Base-by-base conservation (phyloP, 2,329 filamentous ascomycete species). In the Nemania abortiva region DNA sequence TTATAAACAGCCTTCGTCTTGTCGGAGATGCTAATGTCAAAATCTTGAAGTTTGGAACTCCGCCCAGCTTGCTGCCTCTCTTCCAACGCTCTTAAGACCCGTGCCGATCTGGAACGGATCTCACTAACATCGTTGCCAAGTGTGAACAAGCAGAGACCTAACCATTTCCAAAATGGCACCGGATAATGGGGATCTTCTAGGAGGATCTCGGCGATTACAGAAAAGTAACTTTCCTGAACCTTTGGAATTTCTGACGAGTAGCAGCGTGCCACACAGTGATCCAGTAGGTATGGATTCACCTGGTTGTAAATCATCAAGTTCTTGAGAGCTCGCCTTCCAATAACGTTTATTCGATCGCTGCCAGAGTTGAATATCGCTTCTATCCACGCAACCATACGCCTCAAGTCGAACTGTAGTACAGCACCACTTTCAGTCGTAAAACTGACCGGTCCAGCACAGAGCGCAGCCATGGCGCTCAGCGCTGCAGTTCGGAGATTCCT, bases 1-100 rank as follows among this genome's bases (percentile, higher is more conserved):
- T 99, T 99, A 82, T 98, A 99, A 2, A 99, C 95, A 0, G 95
- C 95, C 73, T 97, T 97, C 0, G 97, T 99, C 82, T 98, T 98
- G 82, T 99, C 97, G 0, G 95, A 97, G 66, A 99, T 96, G 79
- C 95, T 98, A 75, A 99, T 98, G 76, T 99, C 96, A 68, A 98
- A 97, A 79, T 99, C 96, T 78, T 97, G 94, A 6, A 99, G 90
- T 77, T 97, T 97, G 1, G 95, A 97, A 72, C 90, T 96, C 73
- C 92, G 84, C 2, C 82, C 82, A 64, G 79, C 92, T 72, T 91
- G 89, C 72, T 96, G 92, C 27, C 93, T 89, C 73, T 94, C 90
- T 80, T 98, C 96, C 1, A 98, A 84, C 0, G 90, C 90, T 49
- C 94, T 89, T 13, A 99, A 85, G 37, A 98, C 85, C 57, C 91